These are phyloP conservation scores for Proliferodiscus dingleyae DNA, from an alignment of 2,329 filamentous ascomycete genomes.

Conservation along the genomic window DNA sequence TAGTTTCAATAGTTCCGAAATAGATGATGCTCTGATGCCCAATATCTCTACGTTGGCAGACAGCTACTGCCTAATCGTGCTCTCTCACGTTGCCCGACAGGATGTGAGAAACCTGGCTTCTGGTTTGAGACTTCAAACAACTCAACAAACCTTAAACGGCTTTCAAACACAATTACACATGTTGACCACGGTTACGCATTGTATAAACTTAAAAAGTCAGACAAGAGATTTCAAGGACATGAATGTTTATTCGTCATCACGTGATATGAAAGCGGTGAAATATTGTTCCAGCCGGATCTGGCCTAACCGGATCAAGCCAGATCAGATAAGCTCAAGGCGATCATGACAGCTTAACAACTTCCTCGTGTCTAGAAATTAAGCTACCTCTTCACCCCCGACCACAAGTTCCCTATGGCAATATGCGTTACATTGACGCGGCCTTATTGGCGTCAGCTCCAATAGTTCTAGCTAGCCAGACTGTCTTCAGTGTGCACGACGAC, in stretches of 20 bases:
- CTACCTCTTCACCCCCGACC: background rate
- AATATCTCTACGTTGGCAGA: conserved; percentile 12
- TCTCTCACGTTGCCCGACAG: too few species aligned
- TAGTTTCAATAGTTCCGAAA: too few species aligned
- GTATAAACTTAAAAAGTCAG: too few species aligned
- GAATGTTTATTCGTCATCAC: too few species aligned
- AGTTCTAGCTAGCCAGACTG: conserved; percentile 48
- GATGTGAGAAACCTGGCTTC: too few species aligned
- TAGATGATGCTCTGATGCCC: conserved; percentile 17
- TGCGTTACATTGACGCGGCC: conserved; percentile 26
- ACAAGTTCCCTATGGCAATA: conserved; percentile 30
- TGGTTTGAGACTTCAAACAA: background rate
- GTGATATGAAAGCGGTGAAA: too few species aligned
- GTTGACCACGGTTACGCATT: too few species aligned
- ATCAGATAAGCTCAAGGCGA: background rate
- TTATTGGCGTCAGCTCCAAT: conserved; percentile 29
- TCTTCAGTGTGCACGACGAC: conserved; percentile 69
- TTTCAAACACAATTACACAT: background rate
- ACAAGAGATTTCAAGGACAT: too few species aligned
- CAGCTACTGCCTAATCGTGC: conserved; percentile 8
- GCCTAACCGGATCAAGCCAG: too few species aligned
- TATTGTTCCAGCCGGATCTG: too few species aligned
- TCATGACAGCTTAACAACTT: conserved; percentile 5
- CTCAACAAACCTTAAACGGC: background rate
- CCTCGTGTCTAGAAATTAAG: background rate